Evolutionary conservation across 371 early-diverging fungal species (phyloP).

Genomic region (Rhizopus delemar): DNA sequence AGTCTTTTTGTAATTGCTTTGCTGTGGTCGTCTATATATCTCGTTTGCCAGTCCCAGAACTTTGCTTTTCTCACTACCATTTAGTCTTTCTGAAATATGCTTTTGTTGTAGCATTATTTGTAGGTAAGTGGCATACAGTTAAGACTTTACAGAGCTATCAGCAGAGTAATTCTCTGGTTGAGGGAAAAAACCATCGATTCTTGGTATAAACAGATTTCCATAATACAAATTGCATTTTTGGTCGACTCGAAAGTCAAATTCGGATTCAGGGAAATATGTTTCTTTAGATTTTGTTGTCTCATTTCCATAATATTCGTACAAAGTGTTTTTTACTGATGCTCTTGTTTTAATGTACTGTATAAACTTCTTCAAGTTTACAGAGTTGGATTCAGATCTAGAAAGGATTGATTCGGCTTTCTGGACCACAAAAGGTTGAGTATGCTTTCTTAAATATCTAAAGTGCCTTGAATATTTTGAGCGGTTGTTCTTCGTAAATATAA

Average conservation of each 20-base stretch:
- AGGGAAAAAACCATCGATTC: too few relatives aligned
- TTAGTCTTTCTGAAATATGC: too few relatives aligned
- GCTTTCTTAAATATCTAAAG: background rate
- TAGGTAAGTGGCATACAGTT: too few relatives aligned
- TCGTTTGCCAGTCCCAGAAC: too few relatives aligned
- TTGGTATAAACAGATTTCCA: background rate
- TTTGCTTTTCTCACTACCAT: too few relatives aligned
- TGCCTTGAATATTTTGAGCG: background rate
- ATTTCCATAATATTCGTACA: background rate
- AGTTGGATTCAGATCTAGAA: background rate
- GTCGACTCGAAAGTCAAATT: slow-evolving; percentile 87
- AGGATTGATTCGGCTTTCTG: background rate
- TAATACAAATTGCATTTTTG: background rate
- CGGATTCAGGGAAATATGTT: slow-evolving; percentile 62
- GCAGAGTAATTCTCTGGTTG: too few relatives aligned
- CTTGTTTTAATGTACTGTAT: background rate
- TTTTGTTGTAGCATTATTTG: too few relatives aligned
- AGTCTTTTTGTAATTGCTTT: too few relatives aligned
- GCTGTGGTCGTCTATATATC: too few relatives aligned
- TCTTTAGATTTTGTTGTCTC: background rate
- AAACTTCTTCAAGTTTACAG: background rate
- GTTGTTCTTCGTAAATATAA: slow-evolving; percentile 3
- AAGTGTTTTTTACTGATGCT: background rate
- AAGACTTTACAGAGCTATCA: too few relatives aligned
- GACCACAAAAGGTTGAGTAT: background rate